These are phyloP conservation scores for Scleromitrula shiraiana DNA, from an alignment of 2,329 filamentous ascomycete genomes.

Conservation along the genomic window DNA sequence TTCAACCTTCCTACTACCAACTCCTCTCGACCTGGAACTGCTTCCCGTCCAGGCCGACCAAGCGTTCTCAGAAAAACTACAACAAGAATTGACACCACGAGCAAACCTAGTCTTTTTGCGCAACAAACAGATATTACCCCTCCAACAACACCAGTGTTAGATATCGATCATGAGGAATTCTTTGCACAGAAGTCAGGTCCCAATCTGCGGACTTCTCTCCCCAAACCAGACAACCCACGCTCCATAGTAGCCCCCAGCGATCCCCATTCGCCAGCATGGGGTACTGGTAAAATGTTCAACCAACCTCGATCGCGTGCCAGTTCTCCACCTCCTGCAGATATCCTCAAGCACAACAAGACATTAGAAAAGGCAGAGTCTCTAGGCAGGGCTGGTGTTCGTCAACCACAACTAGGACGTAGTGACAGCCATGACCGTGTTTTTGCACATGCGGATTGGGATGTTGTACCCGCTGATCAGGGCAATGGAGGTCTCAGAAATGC, in stretches of 20 bases:
- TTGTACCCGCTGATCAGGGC: constrained; percentile 80
- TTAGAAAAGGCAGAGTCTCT: constrained; percentile 50
- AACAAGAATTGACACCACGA: constrained; percentile 49
- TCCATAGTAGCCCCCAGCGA: constrained; percentile 60
- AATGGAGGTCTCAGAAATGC: constrained; percentile 91
- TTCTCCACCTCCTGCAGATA: constrained; percentile 65
- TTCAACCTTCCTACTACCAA: constrained; percentile 60
- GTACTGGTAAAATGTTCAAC: constrained; percentile 32
- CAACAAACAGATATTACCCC: constrained; percentile 26
- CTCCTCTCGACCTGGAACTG: constrained; percentile 23
- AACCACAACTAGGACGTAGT: constrained; percentile 47
- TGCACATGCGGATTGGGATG: constrained; percentile 70
- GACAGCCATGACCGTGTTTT: constrained; percentile 63
- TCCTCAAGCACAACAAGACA: constrained; percentile 59
- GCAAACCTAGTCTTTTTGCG: constrained; percentile 34
- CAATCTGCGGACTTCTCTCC: constrained; percentile 46
- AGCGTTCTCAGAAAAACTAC: constrained; percentile 29
- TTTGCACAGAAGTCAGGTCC: constrained; percentile 51
- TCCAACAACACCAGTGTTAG: constrained; percentile 29
- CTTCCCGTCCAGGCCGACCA: constrained; percentile 13
- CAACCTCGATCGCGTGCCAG: constrained; percentile 72
- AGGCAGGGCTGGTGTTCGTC: constrained; percentile 48
- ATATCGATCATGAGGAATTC: constrained; percentile 36
- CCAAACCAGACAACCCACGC: constrained; percentile 38
- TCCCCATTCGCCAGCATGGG: constrained; percentile 70